phyloP scores from a whole-genome alignment of 768 basidiomycete genomes.

The Leccinum variicolor region DNA sequence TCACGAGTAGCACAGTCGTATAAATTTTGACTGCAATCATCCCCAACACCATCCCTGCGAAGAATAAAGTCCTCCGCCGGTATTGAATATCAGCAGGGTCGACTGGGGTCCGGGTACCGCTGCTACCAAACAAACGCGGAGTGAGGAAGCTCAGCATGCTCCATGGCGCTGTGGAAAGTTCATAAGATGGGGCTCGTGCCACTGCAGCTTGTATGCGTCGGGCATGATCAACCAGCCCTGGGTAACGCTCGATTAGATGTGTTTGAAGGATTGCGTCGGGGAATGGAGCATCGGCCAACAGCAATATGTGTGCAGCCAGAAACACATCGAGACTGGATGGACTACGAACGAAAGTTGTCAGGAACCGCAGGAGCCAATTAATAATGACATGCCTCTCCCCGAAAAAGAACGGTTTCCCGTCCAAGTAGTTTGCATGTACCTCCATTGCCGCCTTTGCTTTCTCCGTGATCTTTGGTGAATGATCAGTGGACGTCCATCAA shows the following conservation, averaged over 20 bases:
- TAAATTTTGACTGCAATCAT: conserved; percentile 39
- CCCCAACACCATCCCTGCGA: conserved; percentile 44
- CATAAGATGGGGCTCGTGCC: conserved; percentile 27
- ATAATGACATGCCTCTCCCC: conserved; percentile 40
- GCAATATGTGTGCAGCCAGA: conserved; percentile 65
- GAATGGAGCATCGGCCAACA: conserved; percentile 56
- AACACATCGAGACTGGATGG: conserved; percentile 61
- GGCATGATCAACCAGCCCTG: conserved; percentile 57
- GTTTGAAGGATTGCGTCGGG: conserved; percentile 57
- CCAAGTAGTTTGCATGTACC: conserved; percentile 55
- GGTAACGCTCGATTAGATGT: conserved; percentile 54
- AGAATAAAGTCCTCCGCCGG: conserved; percentile 51
- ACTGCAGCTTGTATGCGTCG: conserved; percentile 40
- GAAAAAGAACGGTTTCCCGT: conserved; percentile 48
- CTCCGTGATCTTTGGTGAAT: conserved; percentile 48
- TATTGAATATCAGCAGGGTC: conserved; percentile 45
- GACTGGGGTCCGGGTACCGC: conserved; percentile 10
- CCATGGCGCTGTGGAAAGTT: conserved; percentile 15
- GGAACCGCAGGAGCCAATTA: neutral
- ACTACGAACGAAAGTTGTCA: conserved; percentile 32
- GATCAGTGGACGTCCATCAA: conserved; percentile 1
- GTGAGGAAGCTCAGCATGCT: conserved; percentile 37
- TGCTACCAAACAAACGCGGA: conserved; percentile 27
- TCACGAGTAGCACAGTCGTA: neutral
- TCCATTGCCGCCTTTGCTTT: conserved; percentile 56